Evolutionary conservation across 2,329 filamentous ascomycete genomes (phyloP), one percentile per base, ranked within the genome.

Genomic region (Venturia asperata): DNA sequence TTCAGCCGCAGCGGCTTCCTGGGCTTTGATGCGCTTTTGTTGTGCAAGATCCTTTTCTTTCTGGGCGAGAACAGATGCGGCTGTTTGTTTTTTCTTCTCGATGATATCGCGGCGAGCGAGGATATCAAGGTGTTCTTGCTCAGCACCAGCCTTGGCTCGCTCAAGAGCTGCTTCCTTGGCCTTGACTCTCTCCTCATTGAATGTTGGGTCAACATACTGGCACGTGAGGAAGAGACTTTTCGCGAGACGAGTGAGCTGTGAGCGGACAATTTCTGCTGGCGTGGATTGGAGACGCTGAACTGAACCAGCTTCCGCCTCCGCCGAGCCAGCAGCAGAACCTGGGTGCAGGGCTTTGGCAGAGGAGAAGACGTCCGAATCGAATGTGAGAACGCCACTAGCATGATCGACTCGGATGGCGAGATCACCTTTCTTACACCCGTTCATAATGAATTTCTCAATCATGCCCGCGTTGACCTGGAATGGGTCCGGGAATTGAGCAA

Each of bases 371-470:
- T 99, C 94, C 64, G 91, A 95, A 77, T 99, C 94, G 72, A 99
- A 99, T 76, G 92, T 97, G 67, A 99, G 85, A 62, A 97, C 90
- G 67, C 94, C 92, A 64, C 92, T 93, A 68, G 92, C 92, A 75
- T 99, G 94, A 75, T 97, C 91, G 78, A 97, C 91, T 68, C 94
- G 92, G 72, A 99, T 95, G 64, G 94, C 90, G 58, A 99, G 84
- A 72, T 99, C 94, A 66, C 94, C 94, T 85, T 99, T 99, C 87
- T 99, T 99, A 85, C 96, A 97, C 69, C 94, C 94, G 78, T 99
- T 99, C 94, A 99, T 99, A 83, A 99, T 97, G 83, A 99, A 99
- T 81, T 97, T 99, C 83, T 99, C 94, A 70, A 99, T 95, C 68
- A 91, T 96, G 70, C 88, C 87, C 64, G 90, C 87, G 68, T 85